A percentile compares a stretch with the other conserved stretches of the same genome.
These are phyloP conservation scores for Rutidosis leptorrhynchoides DNA, from an alignment of 129 eudicot genomes.

Conservation along the genomic window DNA sequence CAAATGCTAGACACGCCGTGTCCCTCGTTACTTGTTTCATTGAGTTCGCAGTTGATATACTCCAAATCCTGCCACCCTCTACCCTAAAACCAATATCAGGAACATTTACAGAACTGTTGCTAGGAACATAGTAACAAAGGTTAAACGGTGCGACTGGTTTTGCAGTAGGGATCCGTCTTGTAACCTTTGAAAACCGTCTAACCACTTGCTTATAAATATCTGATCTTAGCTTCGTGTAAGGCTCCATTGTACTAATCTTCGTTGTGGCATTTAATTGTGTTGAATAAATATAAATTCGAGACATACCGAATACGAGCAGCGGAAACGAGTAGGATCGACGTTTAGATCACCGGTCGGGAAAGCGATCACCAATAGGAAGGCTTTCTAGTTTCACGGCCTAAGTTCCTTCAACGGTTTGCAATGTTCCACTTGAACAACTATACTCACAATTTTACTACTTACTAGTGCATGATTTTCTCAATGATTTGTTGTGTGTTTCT, in stretches of 20 bases:
- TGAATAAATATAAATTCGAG: too few species aligned
- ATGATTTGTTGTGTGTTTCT: too few species aligned
- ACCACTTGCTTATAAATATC: constrained; percentile 25
- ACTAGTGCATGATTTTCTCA: too few species aligned
- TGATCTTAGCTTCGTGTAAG: constrained; percentile 37
- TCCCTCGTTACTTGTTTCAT: constrained; percentile 29
- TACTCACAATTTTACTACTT: too few species aligned
- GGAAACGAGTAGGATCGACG: too few species aligned
- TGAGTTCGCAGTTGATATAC: constrained; percentile 29
- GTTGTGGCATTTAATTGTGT: too few species aligned
- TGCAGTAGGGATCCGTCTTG: constrained; percentile 31
- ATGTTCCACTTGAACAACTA: too few species aligned
- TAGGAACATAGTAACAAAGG: constrained; percentile 27
- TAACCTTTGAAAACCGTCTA: constrained; percentile 23
- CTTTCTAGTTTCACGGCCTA: too few species aligned
- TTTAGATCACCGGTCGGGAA: too few species aligned
- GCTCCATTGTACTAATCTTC: constrained; percentile 41
- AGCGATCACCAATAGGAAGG: too few species aligned
- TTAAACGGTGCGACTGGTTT: constrained; percentile 31
- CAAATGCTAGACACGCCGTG: constrained; percentile 41
- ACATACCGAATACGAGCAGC: too few species aligned
- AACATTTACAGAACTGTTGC: constrained; percentile 11
- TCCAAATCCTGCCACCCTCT: constrained; percentile 40
- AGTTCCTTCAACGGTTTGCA: too few species aligned
- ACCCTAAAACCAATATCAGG: constrained; percentile 35